Percentiles rank a stretch among this genome's conserved stretches.
Evolutionary conservation across 352 stramenopile species (phyloP).

Genomic region (Phytopythium sindhum): DNA sequence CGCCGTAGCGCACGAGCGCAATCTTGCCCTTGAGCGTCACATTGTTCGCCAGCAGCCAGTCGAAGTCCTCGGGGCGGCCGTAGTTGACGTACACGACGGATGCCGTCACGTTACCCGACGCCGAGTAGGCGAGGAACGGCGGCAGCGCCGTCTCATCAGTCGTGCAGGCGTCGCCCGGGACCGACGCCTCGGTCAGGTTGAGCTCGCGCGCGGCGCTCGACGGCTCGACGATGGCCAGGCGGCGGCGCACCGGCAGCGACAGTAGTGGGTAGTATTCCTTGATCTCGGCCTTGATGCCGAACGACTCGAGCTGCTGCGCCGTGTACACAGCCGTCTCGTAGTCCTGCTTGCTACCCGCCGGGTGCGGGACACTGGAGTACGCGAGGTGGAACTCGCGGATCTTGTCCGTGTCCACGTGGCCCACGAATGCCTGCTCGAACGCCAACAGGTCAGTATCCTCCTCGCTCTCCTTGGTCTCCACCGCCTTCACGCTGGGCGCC

Average conservation of each 20-base stretch:
- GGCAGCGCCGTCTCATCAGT: constrained; percentile 44
- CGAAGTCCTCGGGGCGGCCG: constrained; percentile 65
- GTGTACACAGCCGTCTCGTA: constrained; percentile 35
- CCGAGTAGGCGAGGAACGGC: constrained; percentile 78
- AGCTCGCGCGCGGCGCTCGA: constrained; percentile 19
- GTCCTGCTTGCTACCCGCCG: constrained; percentile 22
- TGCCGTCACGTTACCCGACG: constrained; percentile 53
- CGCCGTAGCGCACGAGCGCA: constrained; percentile 79
- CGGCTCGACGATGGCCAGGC: constrained; percentile 28
- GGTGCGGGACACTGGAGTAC: constrained; percentile 35
- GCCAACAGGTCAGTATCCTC: not conserved
- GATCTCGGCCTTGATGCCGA: constrained; percentile 52
- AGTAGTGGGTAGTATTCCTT: constrained; percentile 60
- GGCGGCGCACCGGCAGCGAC: constrained; percentile 45
- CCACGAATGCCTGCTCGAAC: constrained; percentile 9
- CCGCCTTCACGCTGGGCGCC: not conserved
- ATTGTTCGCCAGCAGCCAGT: constrained; percentile 43
- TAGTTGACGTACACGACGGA: constrained; percentile 86
- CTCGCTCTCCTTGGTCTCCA: not conserved
- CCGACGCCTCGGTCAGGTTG: constrained; percentile 44
- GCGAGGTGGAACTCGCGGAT: constrained; percentile 23
- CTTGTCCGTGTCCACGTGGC: constrained; percentile 11
- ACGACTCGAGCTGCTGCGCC: constrained; percentile 20
- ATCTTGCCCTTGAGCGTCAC: constrained; percentile 77
- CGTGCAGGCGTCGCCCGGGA: constrained; percentile 60